Base-by-base conservation (phyloP, 148 eudicot species). In the Talinum fruticosum region DNA sequence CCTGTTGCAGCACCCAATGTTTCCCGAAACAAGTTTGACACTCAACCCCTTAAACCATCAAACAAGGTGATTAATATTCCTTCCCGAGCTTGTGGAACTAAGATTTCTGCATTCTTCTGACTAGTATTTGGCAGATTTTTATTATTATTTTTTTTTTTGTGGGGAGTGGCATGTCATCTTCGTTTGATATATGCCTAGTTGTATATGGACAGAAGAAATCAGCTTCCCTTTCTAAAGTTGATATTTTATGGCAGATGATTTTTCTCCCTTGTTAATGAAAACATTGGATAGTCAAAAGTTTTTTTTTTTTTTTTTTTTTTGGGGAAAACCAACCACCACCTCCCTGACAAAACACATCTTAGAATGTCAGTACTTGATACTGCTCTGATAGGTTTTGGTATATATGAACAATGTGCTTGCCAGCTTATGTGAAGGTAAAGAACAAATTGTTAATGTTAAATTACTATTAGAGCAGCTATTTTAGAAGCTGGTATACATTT, bases 11-110 rank as follows among this genome's bases (percentile, higher is more conserved):
- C 84, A 10, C 71, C 91, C 51, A 85, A 80, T 82, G 75, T 70
- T 74, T 85, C 89, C 18, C 88, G 82, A 77, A 47, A 92, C 33
- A 70, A 75, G 71, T 47, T 73, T 79, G 89, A 82, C 26, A 68
- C 80, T 71, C 85, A 87, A 82, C 82, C 82, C 69, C 74, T 72
- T 24, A 87, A 79, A 69, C 79, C 89, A 59, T 64, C 77, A 36
- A 80, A 85, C 78, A 85, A 83, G 84, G 75, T 79, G 38, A 44
- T 78, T 47, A 19, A 18, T 19, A 36, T 51, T 4, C 37, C 78
- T 68, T 74, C 34, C 24, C 38, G 7, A 45, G 24, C 18, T 62
- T 36, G 16, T 16, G 26, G 38, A 15, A 5, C 41, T 23, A 24
- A 47, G 10, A 38, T 26, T 54, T 35, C 23, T 67, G 65, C 19